Evolutionary conservation across 164 flowering plant species (phyloP), one percentile per base, ranked within the genome.

Genomic region (Nymphaea thermarum): DNA sequence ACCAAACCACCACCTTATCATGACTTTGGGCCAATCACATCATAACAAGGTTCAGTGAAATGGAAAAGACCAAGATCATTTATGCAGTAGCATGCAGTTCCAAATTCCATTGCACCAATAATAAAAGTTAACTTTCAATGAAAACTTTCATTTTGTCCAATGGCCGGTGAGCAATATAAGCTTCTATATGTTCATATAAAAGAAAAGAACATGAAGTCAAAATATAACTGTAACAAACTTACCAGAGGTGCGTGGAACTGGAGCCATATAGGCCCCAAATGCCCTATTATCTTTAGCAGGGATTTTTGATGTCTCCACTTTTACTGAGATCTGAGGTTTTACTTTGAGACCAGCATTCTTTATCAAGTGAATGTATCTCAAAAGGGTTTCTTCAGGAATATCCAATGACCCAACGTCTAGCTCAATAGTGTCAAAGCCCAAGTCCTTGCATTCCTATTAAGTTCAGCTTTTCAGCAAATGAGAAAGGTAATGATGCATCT

Each of bases 351-450:
- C 98, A 42, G 81, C 82, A 65, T 79, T 83, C 83, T 91, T 93
- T 43, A 87, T 84, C 77, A 86, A 67, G 63, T 86, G 91, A 71
- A 93, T 88, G 73, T 80, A 91, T 79, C 96, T 82, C 82, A 91
- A 72, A 14, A 91, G 86, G 68, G 85, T 80, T 62, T 93, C 98
- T 75, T 93, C 98, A 59, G 97, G 94, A 74, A 93, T 63, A 67
- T 72, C 83, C 70, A 91, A 87, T 5, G 91, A 84, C 4, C 85
- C 84, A 61, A 76, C 89, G 80, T 93, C 85, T 5, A 93, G 78
- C 82, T 93, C 98, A 73, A 93, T 77, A 0, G 96, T 84, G 76
- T 89, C 98, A 69, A 93, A 88, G 45, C 97, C 98, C 85, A 93
- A 70, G 42, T 72, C 68, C 80, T 89, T 93, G 57, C 98, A 93